Evolutionary conservation across 768 basidiomycete species (phyloP).

Genomic region (Megacollybia marginata): DNA sequence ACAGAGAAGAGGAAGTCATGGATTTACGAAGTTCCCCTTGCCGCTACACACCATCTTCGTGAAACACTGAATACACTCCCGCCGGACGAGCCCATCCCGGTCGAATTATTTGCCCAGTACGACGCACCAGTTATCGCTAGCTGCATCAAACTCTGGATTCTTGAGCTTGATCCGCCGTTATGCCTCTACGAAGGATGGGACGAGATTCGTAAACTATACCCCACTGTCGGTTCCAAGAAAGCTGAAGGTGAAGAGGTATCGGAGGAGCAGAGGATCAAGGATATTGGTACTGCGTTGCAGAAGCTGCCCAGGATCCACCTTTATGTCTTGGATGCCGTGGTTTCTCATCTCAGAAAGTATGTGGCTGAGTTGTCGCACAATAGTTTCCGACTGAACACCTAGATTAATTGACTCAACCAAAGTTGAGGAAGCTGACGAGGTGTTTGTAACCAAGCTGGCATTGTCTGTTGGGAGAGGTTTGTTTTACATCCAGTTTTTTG

Average conservation of each 20-base stretch:
- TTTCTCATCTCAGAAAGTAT: constrained; percentile 70
- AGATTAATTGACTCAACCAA: constrained; percentile 68
- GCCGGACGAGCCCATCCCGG: constrained; percentile 42
- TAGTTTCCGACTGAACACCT: constrained; percentile 2
- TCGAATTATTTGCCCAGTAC: constrained; percentile 51
- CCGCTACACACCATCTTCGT: constrained; percentile 77
- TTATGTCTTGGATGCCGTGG: constrained; percentile 68
- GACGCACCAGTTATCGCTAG: constrained; percentile 85
- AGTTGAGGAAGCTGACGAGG: constrained; percentile 64
- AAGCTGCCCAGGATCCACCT: constrained; percentile 74
- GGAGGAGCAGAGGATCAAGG: constrained; percentile 56
- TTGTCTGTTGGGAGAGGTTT: constrained; percentile 79
- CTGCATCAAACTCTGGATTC: constrained; percentile 78
- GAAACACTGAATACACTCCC: constrained; percentile 76
- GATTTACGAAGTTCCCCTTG: constrained; percentile 92
- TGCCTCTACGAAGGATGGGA: constrained; percentile 88
- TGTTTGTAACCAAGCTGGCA: constrained; percentile 83
- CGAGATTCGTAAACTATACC: constrained; percentile 83
- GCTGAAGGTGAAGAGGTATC: constrained; percentile 46
- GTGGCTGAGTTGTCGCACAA: constrained; percentile 15
- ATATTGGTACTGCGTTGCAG: constrained; percentile 54
- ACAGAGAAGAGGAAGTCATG: constrained; percentile 82
- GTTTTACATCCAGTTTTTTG: background rate
- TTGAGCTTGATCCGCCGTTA: constrained; percentile 89
- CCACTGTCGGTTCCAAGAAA: constrained; percentile 41